Base-by-base conservation (phyloP, 169 alveolate genomes). In the Perkinsus olseni region DNA sequence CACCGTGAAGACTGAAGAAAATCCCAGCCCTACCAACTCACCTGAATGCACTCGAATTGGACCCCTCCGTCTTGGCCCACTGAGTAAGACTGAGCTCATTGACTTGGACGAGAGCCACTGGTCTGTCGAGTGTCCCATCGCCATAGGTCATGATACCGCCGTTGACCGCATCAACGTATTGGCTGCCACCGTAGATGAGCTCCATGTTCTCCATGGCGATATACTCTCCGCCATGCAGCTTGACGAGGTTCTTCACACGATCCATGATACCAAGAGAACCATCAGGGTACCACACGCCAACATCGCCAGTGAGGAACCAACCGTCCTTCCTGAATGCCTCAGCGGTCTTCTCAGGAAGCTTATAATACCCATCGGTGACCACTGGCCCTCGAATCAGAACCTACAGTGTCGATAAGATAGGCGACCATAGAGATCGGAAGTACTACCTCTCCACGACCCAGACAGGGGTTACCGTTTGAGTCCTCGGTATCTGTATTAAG, bases 191-290 rank as follows among this genome's bases (percentile, higher is more conserved):
- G 91, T 97, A 97, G 45, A 95, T 93, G 37, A 92, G 90, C 93
- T 97, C 98, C 34, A 96, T 93, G 74, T 96, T 95, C 91, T 96
- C 99, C 39, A 98, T 98, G 39, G 98, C 97, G n/a, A 97, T 96
- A 92, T 97, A 97, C 74, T 97, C 99, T 91, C 99, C 99, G 94
- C 97, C 96, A 38, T 97, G 95, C 10, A 97, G 95, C 92, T 97
- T 97, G 93, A 97, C 97, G 74, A 97, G 96, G 92, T 97, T 97
- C 94, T 97, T 97, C 91, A 96, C 97, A 92, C 99, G 94, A 92
- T 97, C 99, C 91, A 97, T 97, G 92, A 97, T 96, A 95, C 96
- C 97, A 4, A 97, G 74, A 0, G 98, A 96, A 6, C 98, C 97
- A 39, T 94, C 93, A 24, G 95, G 95, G 11, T 91, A 93, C 31